Evolutionary conservation across 768 basidiomycete species (phyloP), one percentile per base, ranked within the genome.

Genomic region (Dacryopinax primogenitus): DNA sequence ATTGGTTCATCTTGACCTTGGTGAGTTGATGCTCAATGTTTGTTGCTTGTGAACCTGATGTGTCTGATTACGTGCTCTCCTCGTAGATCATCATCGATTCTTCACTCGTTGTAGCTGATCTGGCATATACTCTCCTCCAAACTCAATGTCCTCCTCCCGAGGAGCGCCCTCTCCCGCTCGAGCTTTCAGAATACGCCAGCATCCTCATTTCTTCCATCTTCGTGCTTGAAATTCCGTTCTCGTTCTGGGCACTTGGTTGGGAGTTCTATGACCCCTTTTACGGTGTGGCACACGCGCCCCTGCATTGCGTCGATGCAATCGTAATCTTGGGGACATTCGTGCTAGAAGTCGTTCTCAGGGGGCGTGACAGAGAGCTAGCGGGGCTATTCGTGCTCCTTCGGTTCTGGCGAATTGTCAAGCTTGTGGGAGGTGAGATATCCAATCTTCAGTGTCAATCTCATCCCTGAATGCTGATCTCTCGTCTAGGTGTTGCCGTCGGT

Each of bases 351-450:
- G 78, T 81, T 9, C 76, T 92, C 15, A 81, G 79, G 69, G 89
- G 90, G 1, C 79, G 76, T 63, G 86, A 87, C 71, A 76, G 83
- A 66, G 87, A 92, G 70, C 79, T 91, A 23, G 86, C 84, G 0
- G 82, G 80, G 4, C 75, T 92, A 28, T 80, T 92, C 34, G 79
- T 92, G 41, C 76, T 87, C 21, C 76, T 92, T 32, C 89, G 90
- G 74, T 73, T 92, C 15, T 90, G 90, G 90, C 80, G 90, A 28
- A 76, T 92, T 33, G 81, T 91, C 28, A 89, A 90, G 71, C 77
- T 92, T 13, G 84, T 89, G 11, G 81, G 81, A 73, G 82, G 81
- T 82, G 74, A 45, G 33, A 33, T 28, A 23, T 37, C 62, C 34
- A 39, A 47, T 63, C 63, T 44, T n/a, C 37, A 12, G 16, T 62